A percentile compares a stretch with the other conserved stretches of the same genome.
Evolutionary conservation across 805 yeast species (phyloP).

Genomic region (Teunomyces gatunensis): DNA sequence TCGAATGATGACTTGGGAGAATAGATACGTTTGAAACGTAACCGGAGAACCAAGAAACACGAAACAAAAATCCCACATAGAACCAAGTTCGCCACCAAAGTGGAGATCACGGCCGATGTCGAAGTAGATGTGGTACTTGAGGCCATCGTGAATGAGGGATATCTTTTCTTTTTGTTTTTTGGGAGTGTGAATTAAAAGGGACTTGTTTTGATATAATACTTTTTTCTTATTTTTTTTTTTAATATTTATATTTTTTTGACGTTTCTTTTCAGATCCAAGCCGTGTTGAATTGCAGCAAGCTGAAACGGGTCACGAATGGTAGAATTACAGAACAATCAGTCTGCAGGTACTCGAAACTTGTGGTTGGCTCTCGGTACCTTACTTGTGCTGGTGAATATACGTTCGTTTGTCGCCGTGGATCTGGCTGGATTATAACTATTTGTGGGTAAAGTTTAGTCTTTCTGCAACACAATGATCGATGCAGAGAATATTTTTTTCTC

Average conservation of each 20-base stretch:
- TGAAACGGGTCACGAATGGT: not conserved
- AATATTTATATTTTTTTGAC: too few species aligned
- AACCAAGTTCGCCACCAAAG: slow-evolving; percentile 66
- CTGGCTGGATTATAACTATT: too few species aligned
- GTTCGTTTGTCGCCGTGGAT: too few species aligned
- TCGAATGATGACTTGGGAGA: slow-evolving; percentile 75
- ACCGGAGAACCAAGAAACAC: slow-evolving; percentile 64
- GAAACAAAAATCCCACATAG: slow-evolving; percentile 61
- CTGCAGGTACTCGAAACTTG: too few species aligned
- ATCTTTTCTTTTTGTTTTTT: not conserved
- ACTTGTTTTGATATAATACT: not conserved
- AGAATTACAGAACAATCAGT: too few species aligned
- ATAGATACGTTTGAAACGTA: slow-evolving; percentile 69
- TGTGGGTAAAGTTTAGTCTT: not conserved
- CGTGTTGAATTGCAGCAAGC: not conserved
- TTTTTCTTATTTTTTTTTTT: not conserved
- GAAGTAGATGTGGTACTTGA: slow-evolving; percentile 44
- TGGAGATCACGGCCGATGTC: slow-evolving; percentile 70
- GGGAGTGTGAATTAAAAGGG: not conserved
- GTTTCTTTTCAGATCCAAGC: slow-evolving; percentile 2
- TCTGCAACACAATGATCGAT: not conserved
- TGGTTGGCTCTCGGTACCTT: too few species aligned
- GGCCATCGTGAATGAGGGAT: slow-evolving; percentile 16
- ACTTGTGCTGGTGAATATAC: too few species aligned
- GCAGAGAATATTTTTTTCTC: not conserved